Evolutionary conservation across 495 filamentous ascomycete species (phyloP), one percentile per base, ranked within the genome.

Genomic region (Oleoguttula mirabilis): DNA sequence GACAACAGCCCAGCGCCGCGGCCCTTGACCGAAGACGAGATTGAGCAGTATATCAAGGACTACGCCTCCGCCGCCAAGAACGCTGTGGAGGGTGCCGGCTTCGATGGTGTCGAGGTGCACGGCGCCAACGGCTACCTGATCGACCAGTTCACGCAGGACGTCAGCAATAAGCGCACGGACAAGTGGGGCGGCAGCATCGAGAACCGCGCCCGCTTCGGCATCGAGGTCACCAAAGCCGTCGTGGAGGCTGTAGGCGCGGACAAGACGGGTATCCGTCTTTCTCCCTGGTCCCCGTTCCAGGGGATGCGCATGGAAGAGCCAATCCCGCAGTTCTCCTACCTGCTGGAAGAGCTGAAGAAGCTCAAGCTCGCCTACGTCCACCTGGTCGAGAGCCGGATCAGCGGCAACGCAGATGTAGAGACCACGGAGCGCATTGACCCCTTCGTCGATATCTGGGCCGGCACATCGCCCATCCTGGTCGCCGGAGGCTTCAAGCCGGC

Each of bases 41-140:
- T 43, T 3, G 2, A 6, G 23, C 31, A 11, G 10, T 43, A 43
- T 24, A 12, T 43, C 31, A 45, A 55, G 0, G 70, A 71, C 39
- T 83, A 77, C 39, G 76, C 65, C 12, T 53, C 66, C 14, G 80
- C 79, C 10, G 76, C 81, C 2, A 64, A 67, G 53, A 79, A 75
- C 38, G 78, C 79, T 3, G 62, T 84, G 5, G 66, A 63, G 16
- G 42, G 39, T 3, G 82, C 80, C 3, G 82, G 82, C 5, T 88
- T 85, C 36, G 82, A 85, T 52, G 80, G 78, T 20, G 79, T 87
- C 3, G 82, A 87, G 62, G 64, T 85, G 40, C 80, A 84, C 54
- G 75, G 64, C 25, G 78, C 79, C 3, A 85, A 87, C 49, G 82
- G 81, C 7, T 85, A 84, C 53, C 59, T 87, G 36, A 62, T 84